These are phyloP conservation scores for Carex sylvatica DNA, from an alignment of 202 grass and related monocot genomes.

Conservation along the genomic window DNA sequence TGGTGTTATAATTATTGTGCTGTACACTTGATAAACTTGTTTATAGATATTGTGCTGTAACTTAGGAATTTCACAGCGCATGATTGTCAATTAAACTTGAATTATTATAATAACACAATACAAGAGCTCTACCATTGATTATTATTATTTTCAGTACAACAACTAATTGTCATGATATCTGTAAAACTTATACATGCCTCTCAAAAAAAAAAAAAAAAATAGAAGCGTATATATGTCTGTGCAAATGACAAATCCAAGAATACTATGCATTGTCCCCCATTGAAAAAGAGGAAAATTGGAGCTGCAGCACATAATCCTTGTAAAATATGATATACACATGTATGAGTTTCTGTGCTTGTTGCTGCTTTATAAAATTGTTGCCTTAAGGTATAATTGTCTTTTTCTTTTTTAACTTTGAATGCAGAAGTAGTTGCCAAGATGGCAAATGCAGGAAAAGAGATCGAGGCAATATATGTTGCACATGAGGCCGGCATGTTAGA, in stretches of 20 bases:
- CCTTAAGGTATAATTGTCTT: conserved; percentile 12
- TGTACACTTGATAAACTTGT: neutral
- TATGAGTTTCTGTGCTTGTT: neutral
- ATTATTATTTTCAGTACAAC: neutral
- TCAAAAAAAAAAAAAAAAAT: neutral
- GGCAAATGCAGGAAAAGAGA: conserved; percentile 46
- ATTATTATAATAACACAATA: neutral
- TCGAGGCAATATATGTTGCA: conserved; percentile 67
- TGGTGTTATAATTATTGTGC: conserved; percentile 5
- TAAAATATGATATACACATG: neutral
- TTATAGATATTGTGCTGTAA: neutral
- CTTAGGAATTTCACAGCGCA: conserved; percentile 19
- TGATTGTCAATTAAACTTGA: neutral
- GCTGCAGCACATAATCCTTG: neutral
- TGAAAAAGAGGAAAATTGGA: neutral
- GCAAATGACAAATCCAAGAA: neutral
- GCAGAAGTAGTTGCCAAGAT: conserved; percentile 66
- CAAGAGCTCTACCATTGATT: neutral
- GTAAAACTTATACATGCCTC: neutral
- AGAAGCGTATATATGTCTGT: neutral
- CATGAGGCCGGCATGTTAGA: conserved; percentile 55
- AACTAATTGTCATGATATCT: neutral
- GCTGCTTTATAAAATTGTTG: neutral
- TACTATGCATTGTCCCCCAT: neutral
- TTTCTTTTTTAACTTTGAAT: conserved; percentile 17